phyloP scores from a whole-genome alignment of 148 eudicot genomes.

The Fagopyrum esculentum region DNA sequence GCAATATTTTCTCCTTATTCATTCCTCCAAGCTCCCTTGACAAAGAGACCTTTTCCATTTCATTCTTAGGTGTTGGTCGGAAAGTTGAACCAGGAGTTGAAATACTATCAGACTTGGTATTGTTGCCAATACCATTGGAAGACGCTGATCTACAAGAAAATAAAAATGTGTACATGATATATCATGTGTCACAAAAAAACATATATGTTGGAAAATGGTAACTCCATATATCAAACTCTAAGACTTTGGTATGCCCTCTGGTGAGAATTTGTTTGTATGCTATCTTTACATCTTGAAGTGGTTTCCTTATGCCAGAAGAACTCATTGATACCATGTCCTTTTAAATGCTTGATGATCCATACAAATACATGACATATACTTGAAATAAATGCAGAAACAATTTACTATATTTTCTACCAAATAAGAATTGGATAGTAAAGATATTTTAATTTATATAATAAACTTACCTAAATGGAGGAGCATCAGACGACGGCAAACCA shows the following conservation, averaged over 20 bases:
- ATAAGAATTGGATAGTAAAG: background rate
- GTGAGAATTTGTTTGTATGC: background rate
- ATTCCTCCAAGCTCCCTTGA: conserved; percentile 51
- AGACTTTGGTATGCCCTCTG: background rate
- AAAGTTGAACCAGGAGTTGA: conserved; percentile 39
- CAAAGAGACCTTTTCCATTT: conserved; percentile 50
- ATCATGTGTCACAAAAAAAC: background rate
- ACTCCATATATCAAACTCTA: background rate
- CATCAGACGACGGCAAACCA: conserved; percentile 44
- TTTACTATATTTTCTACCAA: background rate
- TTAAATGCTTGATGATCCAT: background rate
- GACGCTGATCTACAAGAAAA: conserved; percentile 47
- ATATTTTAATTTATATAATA: background rate
- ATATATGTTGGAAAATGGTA: background rate
- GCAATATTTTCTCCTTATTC: conserved; percentile 53
- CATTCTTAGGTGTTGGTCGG: conserved; percentile 53
- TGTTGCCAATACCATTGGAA: conserved; percentile 41
- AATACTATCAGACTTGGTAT: conserved; percentile 45
- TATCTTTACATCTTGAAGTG: background rate
- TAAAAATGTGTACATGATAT: background rate
- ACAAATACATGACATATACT: background rate
- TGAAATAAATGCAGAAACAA: background rate
- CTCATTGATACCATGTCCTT: background rate
- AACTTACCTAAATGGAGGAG: conserved; percentile 55
- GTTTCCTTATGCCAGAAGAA: background rate